Base-by-base conservation (phyloP, 2,329 filamentous ascomycete genomes). In the Coleophoma crateriformis region DNA sequence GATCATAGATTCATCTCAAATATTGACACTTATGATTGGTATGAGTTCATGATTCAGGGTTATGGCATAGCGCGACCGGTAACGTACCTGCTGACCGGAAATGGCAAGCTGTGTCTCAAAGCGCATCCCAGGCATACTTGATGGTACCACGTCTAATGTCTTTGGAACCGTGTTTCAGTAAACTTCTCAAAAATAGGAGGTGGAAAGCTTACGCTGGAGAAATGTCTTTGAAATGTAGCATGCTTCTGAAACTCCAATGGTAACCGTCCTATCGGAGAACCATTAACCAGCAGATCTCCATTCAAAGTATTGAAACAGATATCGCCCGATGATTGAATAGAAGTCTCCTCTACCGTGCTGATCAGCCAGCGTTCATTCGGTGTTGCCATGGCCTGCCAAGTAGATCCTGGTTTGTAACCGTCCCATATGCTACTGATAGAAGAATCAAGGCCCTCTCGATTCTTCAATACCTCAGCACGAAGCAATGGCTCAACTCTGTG, bases 251-350 rank as follows among this genome's bases (percentile, higher is more conserved):
- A 82, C 0, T 69, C 52, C 0, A 11, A 3, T 0, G 79, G 79
- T 0, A 82, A 65, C 2, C 73, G 68, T 4, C 68, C 60, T 0
- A 81, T 54, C 0, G 76, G 78, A 1, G 64, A 39, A 0, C 79
- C 78, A 49, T 81, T 68, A 0, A 83, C 69, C 0, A 81, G 66
- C 0, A 85, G 62, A 20, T 74, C 66, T 0, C 74, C 78, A 0
- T 68, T 74, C 2, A 84, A 54, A 0, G 80, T 45, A 52, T 79
- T 78, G 54, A 74, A 74, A 22, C 75, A 70, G 3, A 78, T 67
- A 3, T 32, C 6, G 19, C 66, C 54, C 4, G 53, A 32, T 3
- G 22, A 34, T 22, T 38, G 33, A 14, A 45, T 45, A n/a, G 13
- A 15, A 14, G 50, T 8, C 10, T 20, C 22, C 33, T 22, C 47